These are phyloP conservation scores for Leccinum disarticulatum DNA, from an alignment of 768 basidiomycete genomes.

Conservation along the genomic window DNA sequence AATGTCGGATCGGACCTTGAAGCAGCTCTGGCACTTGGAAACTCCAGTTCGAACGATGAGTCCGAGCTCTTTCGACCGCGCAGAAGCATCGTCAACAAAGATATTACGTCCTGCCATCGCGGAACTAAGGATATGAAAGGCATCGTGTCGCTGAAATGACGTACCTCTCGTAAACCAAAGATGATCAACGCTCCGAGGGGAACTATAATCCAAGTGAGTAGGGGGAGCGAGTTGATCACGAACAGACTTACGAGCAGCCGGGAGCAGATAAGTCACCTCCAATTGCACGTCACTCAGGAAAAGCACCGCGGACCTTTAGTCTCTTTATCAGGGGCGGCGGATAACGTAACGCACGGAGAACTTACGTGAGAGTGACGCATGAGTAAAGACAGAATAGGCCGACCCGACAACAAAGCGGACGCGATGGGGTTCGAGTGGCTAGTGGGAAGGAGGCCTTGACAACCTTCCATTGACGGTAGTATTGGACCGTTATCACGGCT, in stretches of 20 bases:
- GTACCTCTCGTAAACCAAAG: slow-evolving; percentile 51
- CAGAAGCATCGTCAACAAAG: slow-evolving; percentile 30
- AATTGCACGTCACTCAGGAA: slow-evolving; percentile 32
- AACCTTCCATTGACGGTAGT: slow-evolving; percentile 39
- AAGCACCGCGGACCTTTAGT: slow-evolving; percentile 37
- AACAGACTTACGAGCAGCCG: slow-evolving; percentile 43
- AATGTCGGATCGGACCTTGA: slow-evolving; percentile 16
- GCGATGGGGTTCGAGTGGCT: slow-evolving; percentile 36
- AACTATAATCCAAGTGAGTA: slow-evolving; percentile 35
- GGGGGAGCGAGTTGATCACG: not conserved
- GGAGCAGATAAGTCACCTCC: slow-evolving; percentile 46
- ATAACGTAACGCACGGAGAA: not conserved
- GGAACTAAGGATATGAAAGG: not conserved
- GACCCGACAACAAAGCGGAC: slow-evolving; percentile 39
- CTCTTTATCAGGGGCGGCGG: not conserved
- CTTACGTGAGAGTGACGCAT: slow-evolving; percentile 44
- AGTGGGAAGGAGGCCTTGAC: slow-evolving; percentile 44
- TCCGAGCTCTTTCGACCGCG: slow-evolving; percentile 6
- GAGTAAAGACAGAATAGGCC: slow-evolving; percentile 47
- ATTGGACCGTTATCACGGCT: slow-evolving; percentile 47
- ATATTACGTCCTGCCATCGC: slow-evolving; percentile 38
- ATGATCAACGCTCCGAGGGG: slow-evolving; percentile 48
- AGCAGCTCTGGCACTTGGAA: slow-evolving; percentile 27
- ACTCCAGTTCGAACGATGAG: slow-evolving; percentile 10
- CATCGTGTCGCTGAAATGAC: not conserved